Conservation (phyloP, 2,329 filamentous ascomycete genomes). For the Ceratocystiopsis brevicomis region DNA sequence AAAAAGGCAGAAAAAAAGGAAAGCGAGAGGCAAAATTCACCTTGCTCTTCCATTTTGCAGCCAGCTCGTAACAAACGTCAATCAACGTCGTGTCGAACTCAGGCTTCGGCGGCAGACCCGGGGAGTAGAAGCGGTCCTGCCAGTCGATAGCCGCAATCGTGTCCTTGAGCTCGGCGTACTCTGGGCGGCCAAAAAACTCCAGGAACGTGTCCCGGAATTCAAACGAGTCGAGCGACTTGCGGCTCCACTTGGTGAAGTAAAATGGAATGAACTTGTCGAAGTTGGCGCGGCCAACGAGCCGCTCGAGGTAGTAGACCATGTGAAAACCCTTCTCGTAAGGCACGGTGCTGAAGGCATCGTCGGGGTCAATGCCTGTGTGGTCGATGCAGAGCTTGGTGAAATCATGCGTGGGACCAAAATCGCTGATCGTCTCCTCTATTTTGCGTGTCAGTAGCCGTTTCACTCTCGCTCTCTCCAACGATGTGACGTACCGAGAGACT, state of each 20-base stretch:
- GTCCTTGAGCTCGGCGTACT: slow-evolving; percentile 42
- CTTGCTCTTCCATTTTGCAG: slow-evolving; percentile 57
- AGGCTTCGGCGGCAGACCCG: slow-evolving; percentile 77
- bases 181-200: slow-evolving; percentile 54
- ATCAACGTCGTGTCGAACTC: slow-evolving; percentile 77
- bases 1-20: neutral
- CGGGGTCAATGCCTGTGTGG: slow-evolving; percentile 79
- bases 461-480: too few species aligned
- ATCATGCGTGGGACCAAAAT: slow-evolving; percentile 67
- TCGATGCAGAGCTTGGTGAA: slow-evolving; percentile 84
- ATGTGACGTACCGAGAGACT: slow-evolving; percentile 41
- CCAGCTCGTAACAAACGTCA: slow-evolving; percentile 66
- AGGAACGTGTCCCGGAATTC: slow-evolving; percentile 84
- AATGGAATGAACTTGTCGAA: slow-evolving; percentile 93
- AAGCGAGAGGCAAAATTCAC: slow-evolving; percentile 16
- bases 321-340: slow-evolving; percentile 96
- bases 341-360: slow-evolving; percentile 82
- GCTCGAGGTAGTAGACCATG: slow-evolving; percentile 81
- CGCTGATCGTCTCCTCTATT: slow-evolving; percentile 53
- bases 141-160: slow-evolving; percentile 64
- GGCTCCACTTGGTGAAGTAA: slow-evolving; percentile 73
- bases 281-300: slow-evolving; percentile 61
- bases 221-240: slow-evolving; percentile 77
- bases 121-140: slow-evolving; percentile 76
- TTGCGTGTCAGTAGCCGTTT: too few species aligned